phyloP scores from a whole-genome alignment of 1,284 basidiomycete genomes.

The Pseudozyma thailandica region DNA sequence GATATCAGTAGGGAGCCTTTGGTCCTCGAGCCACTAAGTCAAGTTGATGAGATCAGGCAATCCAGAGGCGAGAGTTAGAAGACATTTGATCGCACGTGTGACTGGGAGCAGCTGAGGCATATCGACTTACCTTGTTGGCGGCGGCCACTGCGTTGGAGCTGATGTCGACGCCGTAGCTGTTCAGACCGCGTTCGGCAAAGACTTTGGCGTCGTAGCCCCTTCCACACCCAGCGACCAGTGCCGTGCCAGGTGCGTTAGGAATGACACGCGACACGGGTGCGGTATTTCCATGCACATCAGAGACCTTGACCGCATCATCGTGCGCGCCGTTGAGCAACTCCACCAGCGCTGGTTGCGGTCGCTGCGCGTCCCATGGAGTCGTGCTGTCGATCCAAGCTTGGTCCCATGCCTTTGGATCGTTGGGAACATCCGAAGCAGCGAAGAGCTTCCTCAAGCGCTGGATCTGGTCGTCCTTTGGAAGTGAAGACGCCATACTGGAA shows the following conservation, averaged over 20 bases:
- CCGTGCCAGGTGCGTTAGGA: constrained; percentile 22
- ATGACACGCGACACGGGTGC: constrained; percentile 27
- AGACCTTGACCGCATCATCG: constrained; percentile 23
- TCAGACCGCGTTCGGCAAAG: constrained; percentile 46
- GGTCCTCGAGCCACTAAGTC: constrained; percentile 45
- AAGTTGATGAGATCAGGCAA: neutral
- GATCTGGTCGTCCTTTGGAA: constrained; percentile 28
- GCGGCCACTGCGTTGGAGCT: constrained; percentile 41
- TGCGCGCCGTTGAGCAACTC: constrained; percentile 36
- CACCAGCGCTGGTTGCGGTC: constrained; percentile 48
- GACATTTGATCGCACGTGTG: neutral
- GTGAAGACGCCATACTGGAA: neutral
- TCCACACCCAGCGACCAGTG: constrained; percentile 45
- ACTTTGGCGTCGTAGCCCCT: constrained; percentile 50
- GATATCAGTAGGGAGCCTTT: constrained; percentile 15
- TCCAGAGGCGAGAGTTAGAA: neutral
- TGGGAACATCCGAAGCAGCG: constrained; percentile 32
- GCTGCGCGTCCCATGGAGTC: constrained; percentile 52
- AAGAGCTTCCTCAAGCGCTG: constrained; percentile 38
- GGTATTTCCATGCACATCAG: constrained; percentile 9
- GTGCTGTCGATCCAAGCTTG: constrained; percentile 48
- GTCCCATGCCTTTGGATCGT: constrained; percentile 55
- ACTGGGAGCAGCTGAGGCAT: neutral
- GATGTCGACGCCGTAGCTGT: constrained; percentile 48
- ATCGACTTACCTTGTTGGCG: constrained; percentile 36